Evolutionary conservation across 176 grass and related monocot genomes (phyloP).

Genomic region (Musa acuminata): DNA sequence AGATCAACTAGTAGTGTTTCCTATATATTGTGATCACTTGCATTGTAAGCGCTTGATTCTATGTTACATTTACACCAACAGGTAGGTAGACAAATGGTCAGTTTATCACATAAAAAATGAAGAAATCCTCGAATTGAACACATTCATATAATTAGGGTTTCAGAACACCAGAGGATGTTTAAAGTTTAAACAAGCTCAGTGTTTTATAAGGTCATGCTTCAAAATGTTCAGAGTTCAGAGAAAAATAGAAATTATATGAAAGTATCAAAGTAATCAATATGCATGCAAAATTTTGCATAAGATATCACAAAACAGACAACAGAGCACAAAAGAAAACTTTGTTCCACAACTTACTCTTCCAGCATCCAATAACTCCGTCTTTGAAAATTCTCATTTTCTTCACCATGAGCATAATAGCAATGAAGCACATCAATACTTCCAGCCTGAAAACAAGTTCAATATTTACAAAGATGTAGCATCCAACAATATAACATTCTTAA

Average conservation of each 20-base stretch:
- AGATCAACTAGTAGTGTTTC: too few species aligned
- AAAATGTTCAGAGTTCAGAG: neutral
- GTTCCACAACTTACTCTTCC: slow-evolving; percentile 68
- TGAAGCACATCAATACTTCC: slow-evolving; percentile 99
- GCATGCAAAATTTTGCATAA: neutral
- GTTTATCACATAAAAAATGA: too few species aligned
- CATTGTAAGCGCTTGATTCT: too few species aligned
- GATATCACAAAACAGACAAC: slow-evolving; percentile 17
- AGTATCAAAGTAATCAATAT: slow-evolving; percentile 11
- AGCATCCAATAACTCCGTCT: slow-evolving; percentile 97
- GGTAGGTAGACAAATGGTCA: too few species aligned
- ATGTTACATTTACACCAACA: too few species aligned
- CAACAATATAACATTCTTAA: slow-evolving; percentile 3
- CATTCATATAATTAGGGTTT: neutral
- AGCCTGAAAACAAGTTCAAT: slow-evolving; percentile 33
- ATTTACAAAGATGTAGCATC: neutral
- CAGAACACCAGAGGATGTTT: neutral
- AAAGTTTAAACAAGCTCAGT: neutral
- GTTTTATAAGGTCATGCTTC: neutral
- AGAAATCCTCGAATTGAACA: neutral
- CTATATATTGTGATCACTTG: too few species aligned
- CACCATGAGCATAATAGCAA: slow-evolving; percentile 99
- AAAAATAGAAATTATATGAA: neutral
- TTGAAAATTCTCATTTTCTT: slow-evolving; percentile 90
- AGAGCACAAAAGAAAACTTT: neutral